phyloP scores from a whole-genome alignment of 139 green algal genomes.

The Yamagishiella unicocca region DNA sequence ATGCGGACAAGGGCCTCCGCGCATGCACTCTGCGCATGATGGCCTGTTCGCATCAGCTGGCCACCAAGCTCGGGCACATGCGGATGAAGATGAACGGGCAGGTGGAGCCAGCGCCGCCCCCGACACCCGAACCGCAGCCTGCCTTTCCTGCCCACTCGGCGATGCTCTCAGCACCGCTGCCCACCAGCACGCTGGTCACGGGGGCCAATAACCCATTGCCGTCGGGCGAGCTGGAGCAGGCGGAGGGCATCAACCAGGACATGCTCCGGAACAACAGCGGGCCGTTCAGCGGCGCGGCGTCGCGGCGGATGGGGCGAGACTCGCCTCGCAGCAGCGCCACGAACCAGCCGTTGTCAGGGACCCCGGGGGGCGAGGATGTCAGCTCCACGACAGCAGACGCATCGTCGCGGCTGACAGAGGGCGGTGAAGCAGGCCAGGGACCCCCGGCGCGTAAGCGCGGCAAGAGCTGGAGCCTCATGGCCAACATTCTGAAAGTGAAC shows the following conservation, averaged over 20 bases:
- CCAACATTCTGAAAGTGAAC: slow-evolving; percentile 3
- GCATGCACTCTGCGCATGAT: slow-evolving; percentile 65
- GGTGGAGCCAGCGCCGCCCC: slow-evolving; percentile 57
- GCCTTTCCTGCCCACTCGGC: not conserved
- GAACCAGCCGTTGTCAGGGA: not conserved
- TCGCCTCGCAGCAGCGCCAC: slow-evolving; percentile 31
- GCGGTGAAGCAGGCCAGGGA: not conserved
- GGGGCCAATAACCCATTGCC: not conserved
- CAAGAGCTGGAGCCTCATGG: slow-evolving; percentile 41
- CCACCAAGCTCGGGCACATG: slow-evolving; percentile 71
- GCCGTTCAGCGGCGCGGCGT: not conserved
- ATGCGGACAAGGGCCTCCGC: slow-evolving; percentile 62
- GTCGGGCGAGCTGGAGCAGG: not conserved
- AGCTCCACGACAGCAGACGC: not conserved
- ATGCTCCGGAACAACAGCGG: slow-evolving; percentile 27
- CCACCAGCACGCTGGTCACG: no score
- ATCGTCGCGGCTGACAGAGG: not conserved
- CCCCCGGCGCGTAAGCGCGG: not conserved
- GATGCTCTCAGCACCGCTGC: not conserved
- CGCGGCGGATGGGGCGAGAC: not conserved
- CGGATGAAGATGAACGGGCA: slow-evolving; percentile 79
- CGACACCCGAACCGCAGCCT: slow-evolving; percentile 4
- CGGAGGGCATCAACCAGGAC: not conserved
- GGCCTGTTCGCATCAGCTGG: slow-evolving; percentile 70
- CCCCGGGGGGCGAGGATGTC: slow-evolving; percentile 1